phyloP scores from a whole-genome alignment of 352 stramenopile genomes.

The Pseudoperonospora humuli region DNA sequence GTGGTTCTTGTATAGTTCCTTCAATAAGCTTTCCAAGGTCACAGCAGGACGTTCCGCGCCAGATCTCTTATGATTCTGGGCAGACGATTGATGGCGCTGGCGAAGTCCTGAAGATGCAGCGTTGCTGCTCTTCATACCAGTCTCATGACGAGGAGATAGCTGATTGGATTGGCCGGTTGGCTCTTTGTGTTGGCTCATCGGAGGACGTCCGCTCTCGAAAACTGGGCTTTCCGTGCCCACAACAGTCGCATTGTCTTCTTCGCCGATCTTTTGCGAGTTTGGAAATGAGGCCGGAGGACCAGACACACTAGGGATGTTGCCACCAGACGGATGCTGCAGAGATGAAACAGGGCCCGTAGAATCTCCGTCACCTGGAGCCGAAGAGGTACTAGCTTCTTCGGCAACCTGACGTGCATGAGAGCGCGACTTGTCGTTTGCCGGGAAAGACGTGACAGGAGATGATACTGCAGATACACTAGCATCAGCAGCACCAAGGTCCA shows the following conservation, averaged over 20 bases:
- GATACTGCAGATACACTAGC: not conserved
- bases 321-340: conserved; percentile 2
- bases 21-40: conserved; percentile 48
- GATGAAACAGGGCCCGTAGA: not conserved
- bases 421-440: not conserved
- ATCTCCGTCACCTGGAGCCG: not conserved
- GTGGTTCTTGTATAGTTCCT: conserved; percentile 65
- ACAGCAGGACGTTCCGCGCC: conserved; percentile 11
- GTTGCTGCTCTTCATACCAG: conserved; percentile 6
- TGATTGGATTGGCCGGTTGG: not conserved
- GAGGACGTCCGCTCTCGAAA: conserved; percentile 2
- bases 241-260: not conserved
- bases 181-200: conserved; percentile 3
- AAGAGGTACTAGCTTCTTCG: not conserved
- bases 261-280: conserved; percentile 1
- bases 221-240: conserved; percentile 2
- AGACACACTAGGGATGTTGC: conserved; percentile 3
- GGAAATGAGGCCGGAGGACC: conserved; percentile 4
- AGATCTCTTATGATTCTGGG: conserved; percentile 1
- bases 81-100: conserved; percentile 14
- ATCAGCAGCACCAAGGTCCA: conserved; percentile 5
- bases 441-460: not conserved
- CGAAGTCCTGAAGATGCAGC: conserved; percentile 15
- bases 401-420: conserved; percentile 2
- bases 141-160: not conserved